A percentile compares a stretch with the other conserved stretches of the same genome.
These are phyloP conservation scores for Aspergillus ostianus DNA, from an alignment of 495 filamentous ascomycete genomes.

Conservation along the genomic window DNA sequence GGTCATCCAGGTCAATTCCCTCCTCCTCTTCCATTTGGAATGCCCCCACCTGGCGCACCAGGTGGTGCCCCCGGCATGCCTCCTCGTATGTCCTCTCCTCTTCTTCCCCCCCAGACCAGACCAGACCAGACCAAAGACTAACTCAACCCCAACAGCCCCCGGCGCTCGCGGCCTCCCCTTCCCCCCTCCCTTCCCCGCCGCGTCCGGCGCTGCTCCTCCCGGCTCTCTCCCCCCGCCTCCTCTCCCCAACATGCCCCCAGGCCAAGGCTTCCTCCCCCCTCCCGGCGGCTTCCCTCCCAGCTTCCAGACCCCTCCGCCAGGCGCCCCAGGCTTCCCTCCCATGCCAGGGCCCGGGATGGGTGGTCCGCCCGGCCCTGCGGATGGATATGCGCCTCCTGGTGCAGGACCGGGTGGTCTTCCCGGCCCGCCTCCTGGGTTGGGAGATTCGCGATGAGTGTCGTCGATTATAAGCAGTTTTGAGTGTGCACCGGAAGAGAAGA, in stretches of 20 bases:
- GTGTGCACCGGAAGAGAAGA: no score
- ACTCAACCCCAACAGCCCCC: conserved; percentile 42
- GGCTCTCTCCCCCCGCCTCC: conserved; percentile 33
- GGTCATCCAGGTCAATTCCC: conserved; percentile 51
- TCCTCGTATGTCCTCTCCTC: conserved; percentile 41
- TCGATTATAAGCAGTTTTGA: background rate
- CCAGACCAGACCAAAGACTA: conserved; percentile 13
- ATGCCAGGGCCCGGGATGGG: conserved; percentile 23
- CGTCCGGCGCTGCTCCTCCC: conserved; percentile 34
- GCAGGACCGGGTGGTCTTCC: conserved; percentile 14
- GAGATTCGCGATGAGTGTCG: conserved; percentile 17
- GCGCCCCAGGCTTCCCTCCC: conserved; percentile 26
- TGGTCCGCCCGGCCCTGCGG: conserved; percentile 34
- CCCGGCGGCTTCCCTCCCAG: conserved; percentile 58
- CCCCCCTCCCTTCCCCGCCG: conserved; percentile 52
- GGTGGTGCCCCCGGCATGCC: conserved; percentile 42
- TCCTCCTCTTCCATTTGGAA: conserved; percentile 55
- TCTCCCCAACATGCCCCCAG: conserved; percentile 40
- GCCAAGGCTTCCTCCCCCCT: conserved; percentile 51
- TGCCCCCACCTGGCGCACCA: conserved; percentile 45
- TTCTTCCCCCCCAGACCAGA: conserved; percentile 20
- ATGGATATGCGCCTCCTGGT: conserved; percentile 29
- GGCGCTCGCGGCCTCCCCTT: conserved; percentile 66
- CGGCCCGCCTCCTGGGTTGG: conserved; percentile 24
- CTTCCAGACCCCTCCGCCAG: conserved; percentile 25